Evolutionary conservation across 768 basidiomycete species (phyloP).

Genomic region (Cystobasidiopsis lactophilus): DNA sequence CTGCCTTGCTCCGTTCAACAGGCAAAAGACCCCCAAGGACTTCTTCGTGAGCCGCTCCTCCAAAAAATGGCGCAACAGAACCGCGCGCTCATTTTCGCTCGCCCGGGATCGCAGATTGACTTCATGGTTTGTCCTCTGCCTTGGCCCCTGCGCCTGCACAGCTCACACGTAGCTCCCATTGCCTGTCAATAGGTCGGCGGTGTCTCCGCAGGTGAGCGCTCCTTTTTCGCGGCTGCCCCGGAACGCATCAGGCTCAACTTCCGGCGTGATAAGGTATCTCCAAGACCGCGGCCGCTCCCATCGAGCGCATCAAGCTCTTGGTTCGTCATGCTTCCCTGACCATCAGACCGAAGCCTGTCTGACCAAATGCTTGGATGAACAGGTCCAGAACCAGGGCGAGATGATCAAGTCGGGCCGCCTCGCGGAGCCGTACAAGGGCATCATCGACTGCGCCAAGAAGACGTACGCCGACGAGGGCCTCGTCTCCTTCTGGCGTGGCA

Average conservation of each 20-base stretch:
- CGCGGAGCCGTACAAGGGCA: conserved; percentile 83
- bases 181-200: background rate
- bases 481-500: conserved; percentile 89
- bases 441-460: conserved; percentile 70
- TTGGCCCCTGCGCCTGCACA: too few species aligned
- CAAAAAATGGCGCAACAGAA: too few species aligned
- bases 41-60: too few species aligned
- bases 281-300: conserved; percentile 97
- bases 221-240: too few species aligned
- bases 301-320: conserved; percentile 97
- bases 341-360: background rate
- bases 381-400: conserved; percentile 36
- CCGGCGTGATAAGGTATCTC: conserved; percentile 33
- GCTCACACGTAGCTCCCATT: too few species aligned
- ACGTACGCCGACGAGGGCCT: conserved; percentile 92
- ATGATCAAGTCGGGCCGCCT: conserved; percentile 99
- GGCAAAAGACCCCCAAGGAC: too few species aligned
- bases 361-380: background rate
- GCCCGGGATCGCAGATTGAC: too few species aligned
- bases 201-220: background rate
- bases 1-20: too few species aligned
- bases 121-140: too few species aligned
- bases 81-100: too few species aligned
- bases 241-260: conserved; percentile 21
- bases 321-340: conserved; percentile 31